Percentiles rank a stretch among this genome's conserved stretches.
These are phyloP conservation scores for Allium fistulosum DNA, from an alignment of 106 monocot species.

Conservation along the genomic window DNA sequence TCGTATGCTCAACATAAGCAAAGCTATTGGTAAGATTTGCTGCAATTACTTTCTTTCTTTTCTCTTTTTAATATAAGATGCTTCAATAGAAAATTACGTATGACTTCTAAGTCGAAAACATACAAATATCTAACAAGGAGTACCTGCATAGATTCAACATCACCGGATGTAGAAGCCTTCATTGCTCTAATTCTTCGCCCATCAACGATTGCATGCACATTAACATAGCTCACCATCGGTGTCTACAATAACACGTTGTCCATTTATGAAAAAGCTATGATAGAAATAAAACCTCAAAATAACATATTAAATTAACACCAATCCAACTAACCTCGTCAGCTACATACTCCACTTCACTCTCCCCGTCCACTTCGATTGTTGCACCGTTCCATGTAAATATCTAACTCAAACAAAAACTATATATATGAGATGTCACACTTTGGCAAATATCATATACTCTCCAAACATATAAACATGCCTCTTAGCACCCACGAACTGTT, in stretches of 20 bases:
- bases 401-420: slow-evolving; percentile 21
- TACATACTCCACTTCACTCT: slow-evolving; percentile 78
- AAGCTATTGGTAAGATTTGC: too few relatives aligned
- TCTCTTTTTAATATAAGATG: too few relatives aligned
- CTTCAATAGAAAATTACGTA: too few relatives aligned
- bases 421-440: too few relatives aligned
- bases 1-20: too few relatives aligned
- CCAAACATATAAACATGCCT: too few relatives aligned
- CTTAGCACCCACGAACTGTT: too few relatives aligned
- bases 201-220: slow-evolving; percentile 89
- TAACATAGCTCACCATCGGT: slow-evolving; percentile 94
- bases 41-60: too few relatives aligned
- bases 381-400: slow-evolving; percentile 94
- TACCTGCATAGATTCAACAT: slow-evolving; percentile 57
- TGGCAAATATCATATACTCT: too few relatives aligned
- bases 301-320: slow-evolving; percentile 2
- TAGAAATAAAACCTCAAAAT: neutral
- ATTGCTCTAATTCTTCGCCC: slow-evolving; percentile 51
- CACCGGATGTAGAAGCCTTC: slow-evolving; percentile 8
- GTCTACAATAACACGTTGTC: slow-evolving; percentile 33
- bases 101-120: neutral
- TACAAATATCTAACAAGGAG: neutral
- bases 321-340: slow-evolving; percentile 66
- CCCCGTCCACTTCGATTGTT: slow-evolving; percentile 75
- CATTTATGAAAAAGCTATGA: too few relatives aligned